Evolutionary conservation across 2,329 filamentous ascomycete species (phyloP).

Genomic region (Phyllosticta paracitricarpa): DNA sequence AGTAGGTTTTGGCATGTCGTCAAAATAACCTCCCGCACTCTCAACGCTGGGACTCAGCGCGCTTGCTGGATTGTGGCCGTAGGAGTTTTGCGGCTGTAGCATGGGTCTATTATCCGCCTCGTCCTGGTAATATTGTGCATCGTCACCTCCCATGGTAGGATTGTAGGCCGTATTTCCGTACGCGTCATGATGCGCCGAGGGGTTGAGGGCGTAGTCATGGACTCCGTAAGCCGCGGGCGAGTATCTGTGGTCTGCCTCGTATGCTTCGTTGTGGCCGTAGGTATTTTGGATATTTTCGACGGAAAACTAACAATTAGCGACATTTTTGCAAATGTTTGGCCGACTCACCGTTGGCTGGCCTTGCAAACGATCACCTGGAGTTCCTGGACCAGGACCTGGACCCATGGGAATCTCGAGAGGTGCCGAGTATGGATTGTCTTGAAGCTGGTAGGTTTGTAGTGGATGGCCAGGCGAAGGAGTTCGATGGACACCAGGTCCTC

Average conservation of each 20-base stretch:
- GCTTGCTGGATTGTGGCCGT: constrained; percentile 49
- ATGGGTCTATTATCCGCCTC: constrained; percentile 69
- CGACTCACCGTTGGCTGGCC: constrained; percentile 72
- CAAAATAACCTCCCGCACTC: constrained; percentile 21
- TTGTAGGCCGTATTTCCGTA: constrained; percentile 81
- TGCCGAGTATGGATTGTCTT: constrained; percentile 58
- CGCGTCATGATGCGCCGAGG: constrained; percentile 75
- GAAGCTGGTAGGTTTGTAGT: constrained; percentile 68
- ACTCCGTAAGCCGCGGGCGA: constrained; percentile 29
- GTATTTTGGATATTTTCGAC: constrained; percentile 57
- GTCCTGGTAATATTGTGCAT: constrained; percentile 49
- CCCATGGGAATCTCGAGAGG: constrained; percentile 63
- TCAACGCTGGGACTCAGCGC: constrained; percentile 24
- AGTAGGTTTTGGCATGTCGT: constrained; percentile 36
- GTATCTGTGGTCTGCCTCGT: constrained; percentile 41
- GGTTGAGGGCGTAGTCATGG: constrained; percentile 53
- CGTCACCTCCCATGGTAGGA: constrained; percentile 52
- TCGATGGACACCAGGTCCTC: constrained; percentile 37
- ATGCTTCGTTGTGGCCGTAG: constrained; percentile 53
- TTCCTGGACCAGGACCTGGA: constrained; percentile 41
- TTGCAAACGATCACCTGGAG: constrained; percentile 65
- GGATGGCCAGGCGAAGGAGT: constrained; percentile 71
- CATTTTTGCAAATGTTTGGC: background rate
- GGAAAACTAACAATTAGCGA: constrained; percentile 46
- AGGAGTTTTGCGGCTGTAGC: constrained; percentile 52